Base-by-base conservation (phyloP, 2,329 filamentous ascomycete genomes). In the Trichoderma koningiopsis region DNA sequence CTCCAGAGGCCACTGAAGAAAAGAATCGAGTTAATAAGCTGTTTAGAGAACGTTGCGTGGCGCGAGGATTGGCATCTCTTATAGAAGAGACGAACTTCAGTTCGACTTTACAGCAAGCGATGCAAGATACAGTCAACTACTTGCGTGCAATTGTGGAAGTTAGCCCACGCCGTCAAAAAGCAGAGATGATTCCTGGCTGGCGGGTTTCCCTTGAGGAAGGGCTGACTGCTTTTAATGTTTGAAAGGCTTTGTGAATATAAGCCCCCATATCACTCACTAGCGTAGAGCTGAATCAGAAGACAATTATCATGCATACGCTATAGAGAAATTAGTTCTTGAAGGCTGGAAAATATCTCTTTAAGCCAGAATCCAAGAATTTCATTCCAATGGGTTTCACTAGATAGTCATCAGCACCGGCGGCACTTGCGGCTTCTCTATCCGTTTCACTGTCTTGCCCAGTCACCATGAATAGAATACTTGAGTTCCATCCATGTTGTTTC, bases 61-160 rank as follows among this genome's bases (percentile, higher is more conserved):
- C 19, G 55, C 27, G 29, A n/a, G 55, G 55, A 8, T 13, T 49
- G 22, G 55, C 4, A 1, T 57, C 29, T 16, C 29, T 57, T 10
- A 8, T 57, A 57, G 27, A 57, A 10, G 55, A 57, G 29, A 29
- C 55, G 35, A 33, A 57, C 11, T 40, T 27, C 14, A 31, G 14
- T 22, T 63, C 60, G n/a, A 13, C 47, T 22, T 6, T 63, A 10
- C 60, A 63, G 16, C 29, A 35, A 22, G 40, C 16, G 5, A 63
- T 63, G 60, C 60, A 63, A 27, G 40, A 63, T 22, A 47, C 47
- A 27, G 22, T 47, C 27, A 63, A 63, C 5, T 63, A 52, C 47
- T 10, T 63, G 47, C 60, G 60, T 33, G 60, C 60, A 37, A 63
- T 63, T 19, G 47, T 63, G 7, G 60, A 63, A 19, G 60, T 63